Percentiles rank a stretch among this genome's conserved stretches.
Conservation (phyloP, 805 yeast species). For the Maudiozyma saulgeensis region DNA sequence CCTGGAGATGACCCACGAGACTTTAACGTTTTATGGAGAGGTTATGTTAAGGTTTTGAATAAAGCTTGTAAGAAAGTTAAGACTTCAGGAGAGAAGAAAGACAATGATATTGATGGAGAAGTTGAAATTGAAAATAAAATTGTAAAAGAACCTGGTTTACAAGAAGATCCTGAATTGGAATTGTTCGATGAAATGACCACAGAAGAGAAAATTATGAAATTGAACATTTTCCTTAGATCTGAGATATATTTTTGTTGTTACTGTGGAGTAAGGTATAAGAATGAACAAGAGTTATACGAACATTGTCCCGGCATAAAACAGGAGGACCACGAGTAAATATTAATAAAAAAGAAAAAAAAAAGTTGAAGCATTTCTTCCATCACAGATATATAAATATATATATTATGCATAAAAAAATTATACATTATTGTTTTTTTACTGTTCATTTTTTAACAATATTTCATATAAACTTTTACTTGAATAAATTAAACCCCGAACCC, state of each 20-base stretch:
- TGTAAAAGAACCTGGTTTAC: background rate
- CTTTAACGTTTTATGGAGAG: conserved; percentile 37
- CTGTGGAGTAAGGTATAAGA: conserved; percentile 37
- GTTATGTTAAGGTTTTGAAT: conserved; percentile 19
- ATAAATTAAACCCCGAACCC: no score
- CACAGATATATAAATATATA: background rate
- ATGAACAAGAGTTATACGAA: conserved; percentile 30
- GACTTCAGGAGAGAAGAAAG: conserved; percentile 3
- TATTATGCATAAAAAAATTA: no score
- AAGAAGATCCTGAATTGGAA: conserved; percentile 27
- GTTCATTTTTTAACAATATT: no score
- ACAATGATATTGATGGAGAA: conserved; percentile 1
- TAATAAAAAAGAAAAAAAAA: background rate
- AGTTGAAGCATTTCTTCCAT: background rate
- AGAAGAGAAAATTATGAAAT: conserved; percentile 25
- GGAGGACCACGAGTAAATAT: conserved; percentile 32
- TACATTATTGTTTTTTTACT: no score
- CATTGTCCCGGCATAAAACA: conserved; percentile 43
- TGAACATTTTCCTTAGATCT: conserved; percentile 33
- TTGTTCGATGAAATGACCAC: conserved; percentile 21
- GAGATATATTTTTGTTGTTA: conserved; percentile 39
- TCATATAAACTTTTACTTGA: no score
- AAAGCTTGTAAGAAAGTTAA: conserved; percentile 7
- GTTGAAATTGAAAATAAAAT: background rate
- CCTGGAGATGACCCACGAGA: conserved; percentile 23